Conservation (phyloP, 768 basidiomycete genomes). For the Termitomyces sp. region DNA sequence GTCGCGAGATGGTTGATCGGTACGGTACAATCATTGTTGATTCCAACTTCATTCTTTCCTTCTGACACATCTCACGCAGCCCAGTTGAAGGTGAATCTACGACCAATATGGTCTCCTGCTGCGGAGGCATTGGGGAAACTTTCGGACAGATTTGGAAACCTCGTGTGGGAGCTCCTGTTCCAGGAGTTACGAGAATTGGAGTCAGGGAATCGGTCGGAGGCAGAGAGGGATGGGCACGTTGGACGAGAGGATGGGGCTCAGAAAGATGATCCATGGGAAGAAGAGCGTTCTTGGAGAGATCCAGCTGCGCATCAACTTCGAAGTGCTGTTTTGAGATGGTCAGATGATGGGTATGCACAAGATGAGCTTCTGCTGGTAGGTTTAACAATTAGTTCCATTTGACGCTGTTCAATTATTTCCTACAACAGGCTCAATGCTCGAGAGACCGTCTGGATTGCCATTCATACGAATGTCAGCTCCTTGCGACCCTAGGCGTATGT, state of each 20-base stretch:
- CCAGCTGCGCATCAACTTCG: constrained; percentile 63
- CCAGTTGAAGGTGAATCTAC: constrained; percentile 89
- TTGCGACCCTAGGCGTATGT: constrained; percentile 63
- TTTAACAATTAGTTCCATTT: background rate
- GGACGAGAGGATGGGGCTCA: constrained; percentile 8
- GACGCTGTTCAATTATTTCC: background rate
- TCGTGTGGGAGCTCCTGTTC: constrained; percentile 70
- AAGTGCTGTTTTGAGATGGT: constrained; percentile 42
- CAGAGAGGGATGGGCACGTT: constrained; percentile 7
- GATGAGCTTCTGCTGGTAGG: constrained; percentile 28
- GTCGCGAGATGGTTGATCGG: constrained; percentile 71
- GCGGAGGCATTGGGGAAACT: constrained; percentile 57
- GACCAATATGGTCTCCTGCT: constrained; percentile 86
- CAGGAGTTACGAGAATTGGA: constrained; percentile 17
- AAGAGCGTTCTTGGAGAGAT: constrained; percentile 76
- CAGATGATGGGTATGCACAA: constrained; percentile 23
- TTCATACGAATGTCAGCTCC: constrained; percentile 79
- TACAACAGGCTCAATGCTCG: constrained; percentile 22
- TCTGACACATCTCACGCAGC: constrained; percentile 32
- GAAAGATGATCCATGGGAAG: constrained; percentile 47
- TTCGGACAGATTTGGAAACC: constrained; percentile 51
- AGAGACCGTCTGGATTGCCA: constrained; percentile 62
- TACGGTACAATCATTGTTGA: constrained; percentile 39
- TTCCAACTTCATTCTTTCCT: background rate
- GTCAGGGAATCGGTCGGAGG: constrained; percentile 8